Evolutionary conservation across 345 rosid species (phyloP).

Genomic region (Heritiera littoralis): DNA sequence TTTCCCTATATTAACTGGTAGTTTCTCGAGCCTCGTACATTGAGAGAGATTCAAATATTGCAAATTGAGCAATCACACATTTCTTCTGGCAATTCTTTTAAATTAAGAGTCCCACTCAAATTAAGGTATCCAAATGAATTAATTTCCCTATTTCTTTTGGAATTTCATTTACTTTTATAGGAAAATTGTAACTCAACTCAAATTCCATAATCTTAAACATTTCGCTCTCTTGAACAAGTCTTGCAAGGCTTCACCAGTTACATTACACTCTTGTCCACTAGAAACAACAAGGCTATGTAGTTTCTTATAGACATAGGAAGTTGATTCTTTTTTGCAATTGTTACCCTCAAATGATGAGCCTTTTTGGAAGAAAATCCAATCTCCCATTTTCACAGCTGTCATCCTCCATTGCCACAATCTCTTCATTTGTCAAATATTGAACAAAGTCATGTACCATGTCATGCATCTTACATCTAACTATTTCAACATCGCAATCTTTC

Average conservation of each 20-base stretch:
- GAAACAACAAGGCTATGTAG: not conserved
- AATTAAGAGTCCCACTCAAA: not conserved
- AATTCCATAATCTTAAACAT: not conserved
- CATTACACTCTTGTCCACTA: not conserved
- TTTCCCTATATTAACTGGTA: not conserved
- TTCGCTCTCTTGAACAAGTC: not conserved
- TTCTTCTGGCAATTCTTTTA: not conserved
- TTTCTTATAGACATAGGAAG: not conserved
- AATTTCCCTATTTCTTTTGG: not conserved
- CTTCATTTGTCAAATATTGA: not conserved
- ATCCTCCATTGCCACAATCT: not conserved
- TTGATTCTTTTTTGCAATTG: not conserved
- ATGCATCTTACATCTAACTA: not conserved
- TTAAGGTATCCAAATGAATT: not conserved
- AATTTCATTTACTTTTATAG: not conserved
- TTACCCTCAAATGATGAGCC: not conserved
- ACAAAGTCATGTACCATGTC: not conserved
- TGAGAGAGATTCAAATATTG: not conserved
- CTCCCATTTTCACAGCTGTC: not conserved
- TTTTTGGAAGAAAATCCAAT: not conserved
- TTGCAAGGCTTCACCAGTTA: not conserved
- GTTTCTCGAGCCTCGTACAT: not conserved
- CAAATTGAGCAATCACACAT: not conserved
- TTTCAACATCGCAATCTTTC: not conserved
- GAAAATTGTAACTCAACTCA: rapidly evolving